Percentiles rank a stretch among this genome's conserved stretches.
These are phyloP conservation scores for Aspergillus sp. DNA, from an alignment of 2,329 filamentous ascomycete genomes.

Conservation along the genomic window DNA sequence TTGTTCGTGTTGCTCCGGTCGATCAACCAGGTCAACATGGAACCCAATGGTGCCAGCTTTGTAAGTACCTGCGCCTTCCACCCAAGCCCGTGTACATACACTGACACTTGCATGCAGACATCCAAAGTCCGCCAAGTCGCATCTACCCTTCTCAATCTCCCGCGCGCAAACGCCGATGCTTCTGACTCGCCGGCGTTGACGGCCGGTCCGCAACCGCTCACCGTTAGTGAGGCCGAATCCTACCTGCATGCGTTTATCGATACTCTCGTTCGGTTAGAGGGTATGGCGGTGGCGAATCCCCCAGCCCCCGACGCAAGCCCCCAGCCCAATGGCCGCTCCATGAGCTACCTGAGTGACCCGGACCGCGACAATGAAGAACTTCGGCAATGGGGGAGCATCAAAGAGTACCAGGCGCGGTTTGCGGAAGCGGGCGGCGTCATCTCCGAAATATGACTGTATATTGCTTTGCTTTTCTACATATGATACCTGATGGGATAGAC, in stretches of 20 bases:
- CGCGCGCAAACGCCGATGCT: conserved; percentile 31
- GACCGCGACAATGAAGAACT: conserved; percentile 76
- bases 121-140: conserved; percentile 84
- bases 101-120: conserved; percentile 48
- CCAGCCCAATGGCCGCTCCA: conserved; percentile 27
- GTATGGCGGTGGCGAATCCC: conserved; percentile 42
- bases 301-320: conserved; percentile 29
- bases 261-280: conserved; percentile 72
- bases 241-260: conserved; percentile 72
- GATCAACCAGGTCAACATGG: conserved; percentile 82
- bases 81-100: background rate
- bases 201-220: conserved; percentile 30
- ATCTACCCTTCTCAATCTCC: conserved; percentile 69
- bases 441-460: conserved; percentile 25
- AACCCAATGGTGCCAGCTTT: conserved; percentile 66
- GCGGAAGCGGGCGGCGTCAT: conserved; percentile 59
- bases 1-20: conserved; percentile 71
- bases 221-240: conserved; percentile 60
- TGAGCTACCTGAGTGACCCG: conserved; percentile 39
- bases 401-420: conserved; percentile 74
- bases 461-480: no score
- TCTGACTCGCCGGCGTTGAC: conserved; percentile 40
- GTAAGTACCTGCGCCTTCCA: conserved; percentile 44
- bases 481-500: no score
- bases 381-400: conserved; percentile 72